These are phyloP conservation scores for Cercospora brassicicola DNA, from an alignment of 2,329 filamentous ascomycete species.

Conservation along the genomic window DNA sequence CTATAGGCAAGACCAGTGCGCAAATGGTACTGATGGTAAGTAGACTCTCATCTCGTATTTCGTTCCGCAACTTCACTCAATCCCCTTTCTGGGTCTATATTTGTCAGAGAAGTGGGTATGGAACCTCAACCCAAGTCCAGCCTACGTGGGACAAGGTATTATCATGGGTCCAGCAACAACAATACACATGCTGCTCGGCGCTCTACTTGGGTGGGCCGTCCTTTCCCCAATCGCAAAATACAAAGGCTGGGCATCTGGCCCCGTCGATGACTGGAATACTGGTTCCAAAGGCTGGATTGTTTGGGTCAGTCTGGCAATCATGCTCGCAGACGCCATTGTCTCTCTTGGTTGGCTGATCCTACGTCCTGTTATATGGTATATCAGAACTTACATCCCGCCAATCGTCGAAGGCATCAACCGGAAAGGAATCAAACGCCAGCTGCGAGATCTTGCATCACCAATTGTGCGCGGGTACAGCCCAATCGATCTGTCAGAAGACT, in stretches of 20 bases:
- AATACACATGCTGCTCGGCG: constrained; percentile 90
- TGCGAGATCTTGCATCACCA: constrained; percentile 38
- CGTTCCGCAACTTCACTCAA: constrained; percentile 74
- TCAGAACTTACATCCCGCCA: constrained; percentile 42
- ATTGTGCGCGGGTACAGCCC: constrained; percentile 44
- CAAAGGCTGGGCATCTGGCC: constrained; percentile 84
- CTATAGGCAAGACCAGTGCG: constrained; percentile 5
- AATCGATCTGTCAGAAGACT: constrained; percentile 34
- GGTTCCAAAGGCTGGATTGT: constrained; percentile 99
- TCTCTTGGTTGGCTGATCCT: constrained; percentile 78
- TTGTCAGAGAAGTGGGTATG: constrained; percentile 84
- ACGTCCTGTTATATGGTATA: constrained; percentile 59
- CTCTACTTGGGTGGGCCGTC: constrained; percentile 84
- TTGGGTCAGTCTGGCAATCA: constrained; percentile 93
- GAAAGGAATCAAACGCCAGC: constrained; percentile 37
- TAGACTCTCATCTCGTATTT: constrained; percentile 88
- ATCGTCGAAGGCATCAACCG: constrained; percentile 32
- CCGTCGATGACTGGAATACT: constrained; percentile 82
- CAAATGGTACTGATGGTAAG: constrained; percentile 18
- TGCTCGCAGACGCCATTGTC: constrained; percentile 89
- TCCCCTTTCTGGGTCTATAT: constrained; percentile 79
- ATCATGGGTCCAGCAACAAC: constrained; percentile 98
- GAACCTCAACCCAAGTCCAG: constrained; percentile 95
- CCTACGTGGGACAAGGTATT: constrained; percentile 94
- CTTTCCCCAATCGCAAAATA: constrained; percentile 85